Percentiles rank a stretch among this genome's conserved stretches.
These are phyloP conservation scores for cucumber (Cucumis sativus) DNA, from an alignment of 306 rosid species.

Conservation along the genomic window DNA sequence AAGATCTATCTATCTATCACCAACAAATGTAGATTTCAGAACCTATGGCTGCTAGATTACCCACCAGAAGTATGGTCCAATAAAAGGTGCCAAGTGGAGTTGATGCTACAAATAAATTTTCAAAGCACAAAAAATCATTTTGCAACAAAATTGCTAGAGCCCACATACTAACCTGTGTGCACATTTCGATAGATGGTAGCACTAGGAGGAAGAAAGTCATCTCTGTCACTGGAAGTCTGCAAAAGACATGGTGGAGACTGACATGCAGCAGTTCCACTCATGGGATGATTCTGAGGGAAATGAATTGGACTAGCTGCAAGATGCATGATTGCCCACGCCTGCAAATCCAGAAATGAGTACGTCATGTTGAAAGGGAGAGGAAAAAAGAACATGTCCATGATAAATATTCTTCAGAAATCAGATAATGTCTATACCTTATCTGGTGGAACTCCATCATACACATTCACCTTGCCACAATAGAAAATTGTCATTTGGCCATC, in stretches of 20 bases:
- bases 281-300: constrained; percentile 31
- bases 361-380: constrained; percentile 20
- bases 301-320: constrained; percentile 67
- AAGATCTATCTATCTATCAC: neutral
- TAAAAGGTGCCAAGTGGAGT: neutral
- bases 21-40: neutral
- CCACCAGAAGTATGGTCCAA: neutral
- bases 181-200: constrained; percentile 33
- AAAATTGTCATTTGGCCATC: constrained; percentile 84
- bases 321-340: constrained; percentile 87
- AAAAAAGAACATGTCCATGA: constrained; percentile 8
- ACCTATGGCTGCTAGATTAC: neutral
- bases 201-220: constrained; percentile 29
- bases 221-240: constrained; percentile 36
- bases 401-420: constrained; percentile 27
- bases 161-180: constrained; percentile 48
- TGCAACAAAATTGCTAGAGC: neutral
- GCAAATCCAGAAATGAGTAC: constrained; percentile 42
- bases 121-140: neutral
- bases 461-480: constrained; percentile 96
- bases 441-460: constrained; percentile 72
- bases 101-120: neutral
- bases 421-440: constrained; percentile 59
- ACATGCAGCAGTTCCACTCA: constrained; percentile 32
- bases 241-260: constrained; percentile 41